Evolutionary conservation across 1,284 basidiomycete genomes (phyloP), one percentile per base, ranked within the genome.

Genomic region (Coniferiporia sulphurascens): DNA sequence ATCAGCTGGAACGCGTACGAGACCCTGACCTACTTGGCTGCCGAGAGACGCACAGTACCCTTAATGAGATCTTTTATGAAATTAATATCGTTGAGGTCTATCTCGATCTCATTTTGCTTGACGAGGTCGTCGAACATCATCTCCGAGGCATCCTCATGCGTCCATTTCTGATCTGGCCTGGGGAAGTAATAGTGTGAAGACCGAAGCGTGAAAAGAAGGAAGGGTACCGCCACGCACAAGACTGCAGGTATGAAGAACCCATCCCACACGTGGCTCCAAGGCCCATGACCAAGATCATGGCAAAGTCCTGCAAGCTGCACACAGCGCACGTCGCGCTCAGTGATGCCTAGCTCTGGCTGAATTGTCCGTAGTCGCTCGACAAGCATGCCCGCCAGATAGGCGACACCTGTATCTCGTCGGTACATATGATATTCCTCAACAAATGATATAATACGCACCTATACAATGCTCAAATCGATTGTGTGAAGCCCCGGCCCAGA

Each of bases 401-500:
- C 86, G 22, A 91, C 87, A 36, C 89, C 88, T 89, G 63, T 38
- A 45, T 51, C 10, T 43, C n/a, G 36, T 57, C 19, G 21, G 32
- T 22, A 41, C 7, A 41, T 12, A 10, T 44, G 9, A 22, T 3
- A 49, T 4, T 17, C 21, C 27, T 21, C 21, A 35, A 22, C 27
- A 34, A 19, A 36, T 3, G 58, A 32, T 22, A 60, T 22, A 7
- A 12, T 15, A 62, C 79, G 51, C 59, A 87, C 89, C 89, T 17
- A 92, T 73, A 63, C 81, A 85, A 67, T 92, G 90, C 66, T 92
- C 89, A 63, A 92, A 91, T 0, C 89, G 80, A 63, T 84, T 91
- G 67, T 92, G 90, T 0, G 85, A 79, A 0, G 86, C 89, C 3
- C 86, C 79, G 0, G 85, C 84, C 81, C 87, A 92, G 27, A 91